Percentiles rank a stretch among this genome's conserved stretches.
These are phyloP conservation scores for Pyrrhoderma lamaoense DNA, from an alignment of 1,284 basidiomycete species.

Conservation along the genomic window DNA sequence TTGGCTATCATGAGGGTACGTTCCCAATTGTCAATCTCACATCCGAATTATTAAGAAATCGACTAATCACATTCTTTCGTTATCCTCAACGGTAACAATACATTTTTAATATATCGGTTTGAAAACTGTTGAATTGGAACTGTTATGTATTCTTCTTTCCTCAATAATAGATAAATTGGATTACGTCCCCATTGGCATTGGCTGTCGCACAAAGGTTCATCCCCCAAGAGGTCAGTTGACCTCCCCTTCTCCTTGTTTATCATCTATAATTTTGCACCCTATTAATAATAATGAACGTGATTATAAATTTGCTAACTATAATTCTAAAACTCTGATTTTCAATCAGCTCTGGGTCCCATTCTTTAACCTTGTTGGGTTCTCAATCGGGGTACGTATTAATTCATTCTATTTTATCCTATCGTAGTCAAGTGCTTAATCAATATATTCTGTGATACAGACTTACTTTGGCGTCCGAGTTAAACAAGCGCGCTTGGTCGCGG, in stretches of 20 bases:
- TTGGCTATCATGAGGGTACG: slow-evolving; percentile 66
- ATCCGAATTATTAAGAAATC: too few species aligned
- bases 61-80: too few species aligned
- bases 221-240: slow-evolving; percentile 46
- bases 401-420: too few species aligned
- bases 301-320: too few species aligned
- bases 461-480: slow-evolving; percentile 68
- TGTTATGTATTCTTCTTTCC: slow-evolving; percentile 2
- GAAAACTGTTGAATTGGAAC: not conserved
- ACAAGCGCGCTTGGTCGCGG: slow-evolving; percentile 48
- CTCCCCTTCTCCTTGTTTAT: not conserved
- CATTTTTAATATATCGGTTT: not conserved
- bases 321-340: not conserved
- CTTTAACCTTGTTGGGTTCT: slow-evolving; percentile 64
- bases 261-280: too few species aligned
- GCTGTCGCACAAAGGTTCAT: slow-evolving; percentile 70
- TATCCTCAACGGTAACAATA: too few species aligned
- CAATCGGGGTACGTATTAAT: slow-evolving; percentile 49
- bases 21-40: too few species aligned
- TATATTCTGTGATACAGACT: slow-evolving; percentile 38
- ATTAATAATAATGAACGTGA: too few species aligned
- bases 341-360: slow-evolving; percentile 65
- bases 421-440: slow-evolving; percentile 4
- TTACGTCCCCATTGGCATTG: slow-evolving; percentile 65
- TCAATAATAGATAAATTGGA: slow-evolving; percentile 52